Evolutionary conservation across 768 basidiomycete species (phyloP), one percentile per base, ranked within the genome.

Genomic region (Cyclocybe cylindracea): DNA sequence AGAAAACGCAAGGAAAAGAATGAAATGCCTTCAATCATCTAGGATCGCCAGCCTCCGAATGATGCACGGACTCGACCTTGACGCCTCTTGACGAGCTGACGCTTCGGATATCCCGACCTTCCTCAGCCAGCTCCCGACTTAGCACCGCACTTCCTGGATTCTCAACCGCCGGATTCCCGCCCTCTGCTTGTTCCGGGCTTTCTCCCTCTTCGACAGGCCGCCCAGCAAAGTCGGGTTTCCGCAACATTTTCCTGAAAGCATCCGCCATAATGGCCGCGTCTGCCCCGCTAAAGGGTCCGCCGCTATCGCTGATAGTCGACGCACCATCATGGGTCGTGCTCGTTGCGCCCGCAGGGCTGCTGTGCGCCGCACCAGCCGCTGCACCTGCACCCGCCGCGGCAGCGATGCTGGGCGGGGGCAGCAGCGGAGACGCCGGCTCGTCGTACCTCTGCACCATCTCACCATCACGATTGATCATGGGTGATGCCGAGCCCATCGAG

Each of bases 261-360:
- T 92, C 87, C 37, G 93, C 92, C 84, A 95, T 91, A 65, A 94
- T 89, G 36, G 90, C 91, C 47, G 94, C 94, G 68, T 96, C 93
- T 16, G 88, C 86, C 14, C 83, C 86, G 40, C 86, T 87, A 70
- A 94, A 87, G 8, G 85, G 87, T 9, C 82, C 89, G 39, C 82
- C 74, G 48, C 86, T 85, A 47, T 83, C 82, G 42, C 86, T 88
- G 42, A 85, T 82, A 6, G 83, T 85, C 42, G 90, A 91, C 43
- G 84, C 87, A 11, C 84, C 89, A 63, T 91, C 90, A 53, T 82
- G 82, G 67, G 71, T 33, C 56, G 46, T 31, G 32, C 60, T 46
- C 2, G 60, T 50, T 7, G 60, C 51, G 31, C 62, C 69, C 39
- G 24, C 24, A 24, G 24, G 24, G 24, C 24, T 24, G 24, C 24